Evolutionary conservation across 345 rosid species (phyloP), one percentile per base, ranked within the genome.

Genomic region (Combretum micranthum): DNA sequence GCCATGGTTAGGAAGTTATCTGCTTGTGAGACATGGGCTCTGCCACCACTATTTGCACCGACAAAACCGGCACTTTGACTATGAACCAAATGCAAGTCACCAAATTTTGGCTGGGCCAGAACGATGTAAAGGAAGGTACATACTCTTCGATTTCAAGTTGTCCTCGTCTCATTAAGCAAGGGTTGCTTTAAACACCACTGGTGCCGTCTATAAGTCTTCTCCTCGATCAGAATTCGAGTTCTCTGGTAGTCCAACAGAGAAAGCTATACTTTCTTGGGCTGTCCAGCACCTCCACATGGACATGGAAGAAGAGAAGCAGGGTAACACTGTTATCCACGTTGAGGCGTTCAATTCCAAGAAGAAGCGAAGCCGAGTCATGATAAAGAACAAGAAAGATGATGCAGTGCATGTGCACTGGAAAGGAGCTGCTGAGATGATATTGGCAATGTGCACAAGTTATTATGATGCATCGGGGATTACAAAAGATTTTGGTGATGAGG

Each of bases 101-200:
- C 0, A 70, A 74, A 53, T 67, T 67, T 47, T 72, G 78, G 69
- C 57, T 77, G 0, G 96, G 92, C 10, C 61, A 69, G n/a, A 78
- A 85, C 60, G 22, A 60, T 3, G 66, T 71, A 0, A 51, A 15
- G 0, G 52, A 42, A 3, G 16, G 13, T 3, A 15, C 42, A 52
- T 58, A 70, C 19, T 64, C 80, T 51, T 50, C 61, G 17, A 46
- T 65, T 46, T 80, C 78, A n/a, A 64, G 61, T 39, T 65, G 53
- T 87, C 16, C 60, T 81, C 44, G 72, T 2, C 22, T 82, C 76
- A 22, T 88, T 22, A 67, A 46, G 32, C 71, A 87, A 73, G 98
- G 87, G 77, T 67, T 4, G 78, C 83, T 7, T 54, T 85, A 55
- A 91, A 91, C 75, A 85, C 90, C 0, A 82, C 86, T 1, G 90